Conservation (phyloP, 2,329 filamentous ascomycete species). For the Ceratocystis papillata region DNA sequence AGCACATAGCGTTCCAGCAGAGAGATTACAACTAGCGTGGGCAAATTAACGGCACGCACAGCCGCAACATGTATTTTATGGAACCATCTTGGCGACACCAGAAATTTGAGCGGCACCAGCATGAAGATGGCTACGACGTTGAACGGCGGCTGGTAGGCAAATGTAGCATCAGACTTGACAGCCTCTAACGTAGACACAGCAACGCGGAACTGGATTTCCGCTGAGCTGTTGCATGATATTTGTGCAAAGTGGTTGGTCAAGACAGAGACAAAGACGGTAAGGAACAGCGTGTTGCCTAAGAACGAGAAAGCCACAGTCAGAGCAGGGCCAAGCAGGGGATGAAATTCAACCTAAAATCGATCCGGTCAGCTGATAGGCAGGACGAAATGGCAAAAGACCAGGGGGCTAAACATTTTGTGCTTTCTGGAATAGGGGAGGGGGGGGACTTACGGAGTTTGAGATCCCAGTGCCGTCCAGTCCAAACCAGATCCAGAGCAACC, state of each 20-base stretch:
- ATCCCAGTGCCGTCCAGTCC: slow-evolving; percentile 65
- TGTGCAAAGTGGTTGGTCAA: slow-evolving; percentile 73
- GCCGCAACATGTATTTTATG: slow-evolving; percentile 78
- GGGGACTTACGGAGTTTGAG: slow-evolving; percentile 40
- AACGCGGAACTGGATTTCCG: slow-evolving; percentile 74
- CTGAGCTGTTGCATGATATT: slow-evolving; percentile 63
- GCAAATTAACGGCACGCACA: slow-evolving; percentile 64
- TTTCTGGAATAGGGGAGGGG: background rate
- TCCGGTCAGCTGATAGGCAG: slow-evolving; percentile 31
- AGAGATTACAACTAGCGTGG: slow-evolving; percentile 60
- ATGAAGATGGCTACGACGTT: slow-evolving; percentile 67
- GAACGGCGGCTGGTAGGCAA: slow-evolving; percentile 72
- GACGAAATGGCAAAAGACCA: background rate
- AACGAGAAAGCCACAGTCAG: slow-evolving; percentile 79
- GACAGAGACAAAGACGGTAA: slow-evolving; percentile 83
- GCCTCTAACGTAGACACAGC: slow-evolving; percentile 76
- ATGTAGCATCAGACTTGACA: slow-evolving; percentile 73
- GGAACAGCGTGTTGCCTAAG: slow-evolving; percentile 73
- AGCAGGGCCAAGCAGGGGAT: slow-evolving; percentile 65
- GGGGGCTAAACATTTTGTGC: background rate
- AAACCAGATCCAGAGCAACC: slow-evolving; percentile 93
- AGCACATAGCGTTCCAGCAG: slow-evolving; percentile 58
- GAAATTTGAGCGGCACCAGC: slow-evolving; percentile 64
- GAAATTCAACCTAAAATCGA: slow-evolving; percentile 59
- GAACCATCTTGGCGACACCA: slow-evolving; percentile 74